Evolutionary conservation across 495 filamentous ascomycete genomes (phyloP), one percentile per base, ranked within the genome.

Genomic region (Annulohypoxylon nitens): DNA sequence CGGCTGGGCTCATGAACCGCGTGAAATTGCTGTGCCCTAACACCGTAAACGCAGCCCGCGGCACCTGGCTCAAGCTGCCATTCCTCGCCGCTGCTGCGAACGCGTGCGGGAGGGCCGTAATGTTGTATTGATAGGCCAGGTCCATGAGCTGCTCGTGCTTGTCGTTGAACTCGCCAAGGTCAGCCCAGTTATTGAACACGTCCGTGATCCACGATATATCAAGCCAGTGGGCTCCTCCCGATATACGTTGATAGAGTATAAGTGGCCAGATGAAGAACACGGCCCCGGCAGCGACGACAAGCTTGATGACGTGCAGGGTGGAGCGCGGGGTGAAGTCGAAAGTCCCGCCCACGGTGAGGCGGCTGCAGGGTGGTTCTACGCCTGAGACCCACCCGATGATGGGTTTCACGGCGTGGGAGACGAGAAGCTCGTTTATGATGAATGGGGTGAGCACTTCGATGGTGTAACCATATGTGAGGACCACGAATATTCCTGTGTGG

Each of bases 281-380:
- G 16, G 43, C 43, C 9, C 3, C 43, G 4, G 43, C 43, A 7
- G 43, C 43, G n/a, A 47, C 1, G 43, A 4, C 43, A 4, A 47
- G 43, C n/a, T 47, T 47, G 5, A 47, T 20, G 43, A 47, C 16
- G 16, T 47, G 43, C 4, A 47, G n/a, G 4, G 43, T 47, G 43
- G 43, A 47, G n/a, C 43, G 43, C n/a, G 43, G 16, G n/a, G 43
- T 47, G 43, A 47, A 18, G 43, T 47, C 8, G 43, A 47, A 47
- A 9, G 43, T 47, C 43, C 43, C 43, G 6, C 43, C 43, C 16
- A 47, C 18, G 12, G n/a, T 47, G n/a, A 47, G 8, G 18, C 43
- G n/a, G 18, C 18, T 16, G 43, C 43, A 47, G n/a, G 43, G 43
- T 16, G 43, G 43, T 20, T 47, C n/a, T 6, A 9, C 18, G 16